These are phyloP conservation scores for Leccinum subspadiceum DNA, from an alignment of 1,284 basidiomycete genomes.

Conservation along the genomic window DNA sequence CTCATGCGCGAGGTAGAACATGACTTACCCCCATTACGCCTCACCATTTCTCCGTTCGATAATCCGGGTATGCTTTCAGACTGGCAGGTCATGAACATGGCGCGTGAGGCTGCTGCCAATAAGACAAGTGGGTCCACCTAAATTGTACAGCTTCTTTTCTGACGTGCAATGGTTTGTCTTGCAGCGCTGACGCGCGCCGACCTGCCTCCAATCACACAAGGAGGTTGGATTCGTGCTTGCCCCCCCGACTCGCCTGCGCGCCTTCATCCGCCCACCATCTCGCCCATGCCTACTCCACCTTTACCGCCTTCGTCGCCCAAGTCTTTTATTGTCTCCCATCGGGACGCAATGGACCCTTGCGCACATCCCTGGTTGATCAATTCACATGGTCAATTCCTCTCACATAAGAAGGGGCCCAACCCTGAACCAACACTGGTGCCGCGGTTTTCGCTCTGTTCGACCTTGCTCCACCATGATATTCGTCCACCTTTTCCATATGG, in stretches of 20 bases:
- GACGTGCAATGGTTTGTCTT: neutral
- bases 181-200: conserved; percentile 28
- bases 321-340: conserved; percentile 55
- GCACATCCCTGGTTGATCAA: conserved; percentile 48
- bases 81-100: conserved; percentile 25
- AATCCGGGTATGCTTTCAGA: conserved; percentile 29
- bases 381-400: conserved; percentile 58
- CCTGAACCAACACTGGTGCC: conserved; percentile 50
- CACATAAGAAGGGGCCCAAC: conserved; percentile 47
- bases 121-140: conserved; percentile 27
- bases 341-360: conserved; percentile 61
- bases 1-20: conserved; percentile 23
- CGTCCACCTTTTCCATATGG: conserved; percentile 50
- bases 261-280: conserved; percentile 9
- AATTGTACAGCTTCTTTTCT: neutral
- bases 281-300: neutral
- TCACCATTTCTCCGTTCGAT: conserved; percentile 33
- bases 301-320: conserved; percentile 28
- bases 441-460: conserved; percentile 56
- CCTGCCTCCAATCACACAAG: conserved; percentile 17
- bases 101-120: conserved; percentile 28
- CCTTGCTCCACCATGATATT: conserved; percentile 60
- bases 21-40: conserved; percentile 30
- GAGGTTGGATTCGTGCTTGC: conserved; percentile 28
- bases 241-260: conserved; percentile 22